Evolutionary conservation across 148 eudicot species (phyloP).

Genomic region (Polygonum aviculare): DNA sequence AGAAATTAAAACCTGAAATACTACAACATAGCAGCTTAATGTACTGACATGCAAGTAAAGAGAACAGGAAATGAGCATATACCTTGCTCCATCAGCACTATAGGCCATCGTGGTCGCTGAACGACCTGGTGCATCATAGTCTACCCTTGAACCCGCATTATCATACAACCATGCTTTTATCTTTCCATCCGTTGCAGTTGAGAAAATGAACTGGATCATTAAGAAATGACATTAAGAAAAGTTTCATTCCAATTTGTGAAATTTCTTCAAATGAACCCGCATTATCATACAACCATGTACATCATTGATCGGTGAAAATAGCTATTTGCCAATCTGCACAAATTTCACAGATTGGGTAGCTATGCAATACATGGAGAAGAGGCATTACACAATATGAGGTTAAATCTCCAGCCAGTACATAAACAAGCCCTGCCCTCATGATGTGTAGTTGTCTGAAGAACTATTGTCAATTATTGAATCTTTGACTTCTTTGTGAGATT

Average conservation of each 20-base stretch:
- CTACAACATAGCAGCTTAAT: neutral
- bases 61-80: conserved; percentile 9
- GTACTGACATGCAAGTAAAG: neutral
- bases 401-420: neutral
- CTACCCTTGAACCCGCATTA: conserved; percentile 75
- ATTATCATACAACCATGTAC: neutral
- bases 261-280: neutral
- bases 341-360: neutral
- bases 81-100: conserved; percentile 93
- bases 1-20: conserved; percentile 6
- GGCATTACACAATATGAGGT: neutral
- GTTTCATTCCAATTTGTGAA: neutral
- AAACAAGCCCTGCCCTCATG: neutral
- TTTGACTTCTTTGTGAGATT: neutral
- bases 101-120: conserved; percentile 79
- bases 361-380: neutral
- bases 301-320: neutral
- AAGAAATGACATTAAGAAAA: neutral
- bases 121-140: conserved; percentile 97
- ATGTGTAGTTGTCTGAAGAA: neutral
- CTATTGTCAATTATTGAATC: neutral
- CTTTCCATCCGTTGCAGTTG: conserved; percentile 89
- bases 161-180: conserved; percentile 97
- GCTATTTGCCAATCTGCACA: neutral
- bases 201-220: conserved; percentile 65